These are phyloP conservation scores for Strobilomyces confusus DNA, from an alignment of 768 basidiomycete species.

Conservation along the genomic window DNA sequence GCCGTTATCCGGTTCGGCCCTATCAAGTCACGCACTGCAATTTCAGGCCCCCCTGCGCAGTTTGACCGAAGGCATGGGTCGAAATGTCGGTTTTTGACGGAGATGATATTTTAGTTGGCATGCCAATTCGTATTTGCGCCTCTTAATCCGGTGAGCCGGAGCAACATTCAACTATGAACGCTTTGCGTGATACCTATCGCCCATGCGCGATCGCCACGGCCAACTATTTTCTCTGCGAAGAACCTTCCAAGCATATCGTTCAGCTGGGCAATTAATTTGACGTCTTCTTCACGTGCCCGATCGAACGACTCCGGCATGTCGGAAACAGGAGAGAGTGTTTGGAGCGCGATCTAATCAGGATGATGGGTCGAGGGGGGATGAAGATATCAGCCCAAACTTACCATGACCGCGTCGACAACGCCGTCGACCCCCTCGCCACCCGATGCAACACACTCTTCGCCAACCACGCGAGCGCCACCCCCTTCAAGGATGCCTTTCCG, in stretches of 20 bases:
- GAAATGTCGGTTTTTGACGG: no score
- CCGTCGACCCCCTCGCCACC: conserved; percentile 34
- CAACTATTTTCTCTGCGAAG: conserved; percentile 51
- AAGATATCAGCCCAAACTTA: conserved; percentile 27
- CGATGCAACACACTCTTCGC: conserved; percentile 51
- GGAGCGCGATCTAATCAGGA: conserved; percentile 52
- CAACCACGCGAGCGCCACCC: conserved; percentile 72
- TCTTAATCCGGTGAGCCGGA: background rate
- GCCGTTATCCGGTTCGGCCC: no score
- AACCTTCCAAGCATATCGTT: conserved; percentile 55
- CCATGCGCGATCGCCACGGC: conserved; percentile 57
- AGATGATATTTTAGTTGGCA: background rate
- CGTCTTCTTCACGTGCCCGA: conserved; percentile 44
- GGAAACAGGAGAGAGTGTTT: conserved; percentile 53
- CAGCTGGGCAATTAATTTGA: conserved; percentile 42
- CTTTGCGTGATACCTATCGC: conserved; percentile 50
- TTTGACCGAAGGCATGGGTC: background rate
- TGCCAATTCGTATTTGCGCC: background rate
- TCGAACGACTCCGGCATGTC: conserved; percentile 60
- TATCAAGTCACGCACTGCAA: no score
- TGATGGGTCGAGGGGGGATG: background rate
- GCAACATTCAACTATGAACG: conserved; percentile 13
- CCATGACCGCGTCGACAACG: conserved; percentile 61
- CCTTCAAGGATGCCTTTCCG: conserved; percentile 79
- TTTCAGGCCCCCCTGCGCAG: no score